Base-by-base conservation (phyloP, 192 early-diverging fungal genomes). In the Dimargaris cristalligena region DNA sequence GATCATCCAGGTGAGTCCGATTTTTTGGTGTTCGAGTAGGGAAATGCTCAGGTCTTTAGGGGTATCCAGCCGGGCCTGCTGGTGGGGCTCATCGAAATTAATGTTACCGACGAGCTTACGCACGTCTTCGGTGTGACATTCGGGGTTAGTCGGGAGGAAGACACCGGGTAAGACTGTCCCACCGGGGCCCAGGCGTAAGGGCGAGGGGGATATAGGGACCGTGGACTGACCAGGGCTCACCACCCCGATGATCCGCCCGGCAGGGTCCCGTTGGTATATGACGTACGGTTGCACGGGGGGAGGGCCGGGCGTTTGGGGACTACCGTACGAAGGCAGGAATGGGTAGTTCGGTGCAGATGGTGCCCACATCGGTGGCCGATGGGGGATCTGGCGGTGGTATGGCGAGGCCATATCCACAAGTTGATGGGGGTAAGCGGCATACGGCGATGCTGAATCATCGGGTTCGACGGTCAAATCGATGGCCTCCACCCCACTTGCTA, bases 1-100 rank as follows among this genome's bases (percentile, higher is more conserved):
- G 25, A 64, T 62, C 66, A 84, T 69, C 82, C 82, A 84, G 1
- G 71, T 66, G 28, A 83, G 54, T 3, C 78, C 81, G 54, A 71
- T 71, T 45, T 74, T 74, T 64, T 83, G 81, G 56, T 83, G 79
- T 48, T 76, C 74, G 55, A 77, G 52, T 2, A 83, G 63, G 10
- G 49, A 26, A 26, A 69, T 45, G 16, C 65, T 63, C 60, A 83
- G 63, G 6, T 72, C 72, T 14, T 72, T 65, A 0, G 81, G 79
- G 6, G 71, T 73, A 9, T 70, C 74, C 6, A 73, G 62, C 28
- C 74, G 62, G 22, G 69, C 70, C 41, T 76, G 18, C 2, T 4
- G 45, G 45, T 46, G 18, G 45, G 23, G 18, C 45, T 22, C 20
- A 22, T 22, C 20, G 2, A 22, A 22, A 22, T 46, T 16, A 10